phyloP scores from a whole-genome alignment of 2,329 filamentous ascomycete genomes.

The Sclerotinia borealis region DNA sequence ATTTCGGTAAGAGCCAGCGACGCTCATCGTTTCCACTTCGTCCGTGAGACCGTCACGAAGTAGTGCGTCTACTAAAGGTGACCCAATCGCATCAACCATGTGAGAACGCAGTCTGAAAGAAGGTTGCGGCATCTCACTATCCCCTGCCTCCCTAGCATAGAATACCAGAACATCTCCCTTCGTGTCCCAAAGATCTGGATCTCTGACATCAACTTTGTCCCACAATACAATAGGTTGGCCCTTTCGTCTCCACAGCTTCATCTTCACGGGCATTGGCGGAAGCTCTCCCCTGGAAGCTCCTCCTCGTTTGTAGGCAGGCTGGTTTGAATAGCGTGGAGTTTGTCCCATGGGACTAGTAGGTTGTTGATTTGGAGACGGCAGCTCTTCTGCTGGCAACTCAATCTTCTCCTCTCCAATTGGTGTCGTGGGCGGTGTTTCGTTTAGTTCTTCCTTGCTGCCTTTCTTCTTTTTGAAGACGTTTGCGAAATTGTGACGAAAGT shows the following conservation, averaged over 20 bases:
- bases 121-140: conserved; percentile 38
- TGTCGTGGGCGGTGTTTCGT: neutral
- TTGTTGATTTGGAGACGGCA: neutral
- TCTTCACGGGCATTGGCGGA: neutral
- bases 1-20: neutral
- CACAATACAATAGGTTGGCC: neutral
- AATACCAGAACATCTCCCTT: conserved; percentile 56
- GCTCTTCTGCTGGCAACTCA: neutral
- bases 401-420: neutral
- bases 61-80: conserved; percentile 46
- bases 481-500: conserved; percentile 4
- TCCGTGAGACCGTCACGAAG: conserved; percentile 50
- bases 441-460: neutral
- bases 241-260: neutral
- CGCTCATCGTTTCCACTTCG: conserved; percentile 37
- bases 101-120: conserved; percentile 54
- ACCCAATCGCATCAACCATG: conserved; percentile 52
- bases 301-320: neutral
- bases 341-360: neutral
- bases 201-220: conserved; percentile 3
- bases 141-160: conserved; percentile 40
- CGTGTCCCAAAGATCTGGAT: conserved; percentile 42
- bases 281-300: neutral
- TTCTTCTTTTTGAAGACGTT: conserved; percentile 13
- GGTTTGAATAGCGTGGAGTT: neutral